Conservation (phyloP, 106 monocot species). For the Alisma plantagoaquatica region DNA sequence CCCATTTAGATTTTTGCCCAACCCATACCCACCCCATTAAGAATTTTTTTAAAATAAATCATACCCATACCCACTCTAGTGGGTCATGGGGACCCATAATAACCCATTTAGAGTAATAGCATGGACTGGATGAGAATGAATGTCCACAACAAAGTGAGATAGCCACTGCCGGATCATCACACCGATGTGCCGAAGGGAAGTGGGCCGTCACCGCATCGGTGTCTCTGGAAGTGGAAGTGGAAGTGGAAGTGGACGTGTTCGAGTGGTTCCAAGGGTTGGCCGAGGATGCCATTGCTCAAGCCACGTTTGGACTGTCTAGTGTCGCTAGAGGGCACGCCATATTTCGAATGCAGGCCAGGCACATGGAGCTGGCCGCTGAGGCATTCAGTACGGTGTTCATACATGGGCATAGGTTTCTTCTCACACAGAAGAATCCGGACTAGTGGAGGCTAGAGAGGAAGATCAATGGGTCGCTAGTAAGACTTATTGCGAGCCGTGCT, state of each 20-base stretch:
- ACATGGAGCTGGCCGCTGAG: conserved; percentile 61
- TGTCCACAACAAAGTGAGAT: too few relatives aligned
- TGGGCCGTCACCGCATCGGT: conserved; percentile 14
- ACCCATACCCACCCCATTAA: too few relatives aligned
- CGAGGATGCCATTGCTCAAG: not conserved
- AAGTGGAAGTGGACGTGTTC: conserved; percentile 19
- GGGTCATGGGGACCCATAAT: too few relatives aligned
- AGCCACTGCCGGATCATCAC: conserved; percentile 56
- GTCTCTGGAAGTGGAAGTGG: conserved; percentile 18
- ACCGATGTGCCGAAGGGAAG: conserved; percentile 53
- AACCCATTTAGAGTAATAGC: too few relatives aligned
- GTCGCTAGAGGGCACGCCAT: conserved; percentile 14
- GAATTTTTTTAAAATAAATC: too few relatives aligned
- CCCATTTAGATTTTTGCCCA: too few relatives aligned
- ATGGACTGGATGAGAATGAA: too few relatives aligned
- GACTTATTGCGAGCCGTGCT: not conserved
- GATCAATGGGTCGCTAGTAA: conserved; percentile 8
- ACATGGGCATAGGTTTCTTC: conserved; percentile 37
- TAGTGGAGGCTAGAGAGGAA: conserved; percentile 22
- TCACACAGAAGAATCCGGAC: conserved; percentile 19
- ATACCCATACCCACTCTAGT: too few relatives aligned
- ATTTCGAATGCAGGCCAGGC: conserved; percentile 49
- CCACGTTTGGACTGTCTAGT: not conserved
- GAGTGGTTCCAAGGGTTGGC: conserved; percentile 3
- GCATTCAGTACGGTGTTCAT: conserved; percentile 65